These are phyloP conservation scores for Dicorynia guianensis DNA, from an alignment of 306 rosid species.

Conservation along the genomic window DNA sequence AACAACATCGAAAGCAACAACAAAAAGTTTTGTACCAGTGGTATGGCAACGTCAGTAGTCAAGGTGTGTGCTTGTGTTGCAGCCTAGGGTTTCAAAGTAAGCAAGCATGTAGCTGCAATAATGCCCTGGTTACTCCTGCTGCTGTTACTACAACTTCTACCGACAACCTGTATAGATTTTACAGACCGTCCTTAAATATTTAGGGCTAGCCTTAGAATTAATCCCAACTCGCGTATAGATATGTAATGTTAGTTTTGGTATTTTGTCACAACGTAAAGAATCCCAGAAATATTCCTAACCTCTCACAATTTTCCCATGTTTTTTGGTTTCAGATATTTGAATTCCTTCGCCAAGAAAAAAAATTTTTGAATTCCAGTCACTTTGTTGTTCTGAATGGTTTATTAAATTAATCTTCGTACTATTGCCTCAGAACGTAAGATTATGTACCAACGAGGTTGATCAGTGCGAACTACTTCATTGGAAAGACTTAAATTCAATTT, in stretches of 20 bases:
- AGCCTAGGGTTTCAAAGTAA: constrained; percentile 56
- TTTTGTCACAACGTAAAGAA: too few species aligned
- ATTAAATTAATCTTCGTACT: too few species aligned
- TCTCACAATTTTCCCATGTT: too few species aligned
- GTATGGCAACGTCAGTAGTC: constrained; percentile 35
- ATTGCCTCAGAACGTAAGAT: too few species aligned
- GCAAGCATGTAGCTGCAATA: constrained; percentile 56
- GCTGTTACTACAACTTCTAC: constrained; percentile 11
- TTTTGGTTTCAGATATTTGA: too few species aligned
- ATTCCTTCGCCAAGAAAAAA: too few species aligned
- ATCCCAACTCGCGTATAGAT: neutral
- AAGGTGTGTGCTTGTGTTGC: constrained; percentile 56
- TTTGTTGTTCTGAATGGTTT: too few species aligned
- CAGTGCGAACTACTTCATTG: too few species aligned
- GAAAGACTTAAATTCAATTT: too few species aligned
- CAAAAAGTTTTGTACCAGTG: constrained; percentile 34
- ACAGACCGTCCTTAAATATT: constrained; percentile 47
- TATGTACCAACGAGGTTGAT: too few species aligned
- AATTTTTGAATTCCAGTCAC: too few species aligned
- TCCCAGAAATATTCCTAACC: too few species aligned
- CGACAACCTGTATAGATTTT: constrained; percentile 47
- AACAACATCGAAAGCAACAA: constrained; percentile 2
- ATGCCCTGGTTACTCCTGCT: constrained; percentile 26
- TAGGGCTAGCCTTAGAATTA: constrained; percentile 22
- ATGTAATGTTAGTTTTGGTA: neutral